phyloP scores from a whole-genome alignment of 352 stramenopile species.

The Pythium guiyangense region DNA sequence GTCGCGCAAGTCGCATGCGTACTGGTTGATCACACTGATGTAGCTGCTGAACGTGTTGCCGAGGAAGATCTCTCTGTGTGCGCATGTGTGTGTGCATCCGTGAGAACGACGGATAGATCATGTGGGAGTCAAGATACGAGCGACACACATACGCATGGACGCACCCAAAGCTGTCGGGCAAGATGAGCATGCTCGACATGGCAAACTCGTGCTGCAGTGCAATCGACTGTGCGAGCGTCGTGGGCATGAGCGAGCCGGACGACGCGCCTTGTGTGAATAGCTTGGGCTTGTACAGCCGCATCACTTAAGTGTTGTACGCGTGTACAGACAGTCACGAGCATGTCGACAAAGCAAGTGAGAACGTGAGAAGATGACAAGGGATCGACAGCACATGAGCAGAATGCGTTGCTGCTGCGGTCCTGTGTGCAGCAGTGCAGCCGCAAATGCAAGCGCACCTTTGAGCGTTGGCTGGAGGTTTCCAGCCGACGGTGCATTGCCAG shows the following conservation, averaged over 20 bases:
- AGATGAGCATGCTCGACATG: constrained; percentile 85
- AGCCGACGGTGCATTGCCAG: neutral
- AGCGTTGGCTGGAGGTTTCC: constrained; percentile 59
- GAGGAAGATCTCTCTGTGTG: constrained; percentile 84
- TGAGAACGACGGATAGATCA: neutral
- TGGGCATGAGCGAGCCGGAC: constrained; percentile 59
- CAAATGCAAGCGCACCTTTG: constrained; percentile 42
- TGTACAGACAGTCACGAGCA: neutral
- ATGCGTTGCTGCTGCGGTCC: neutral
- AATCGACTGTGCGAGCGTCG: constrained; percentile 35
- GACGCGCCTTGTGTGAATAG: constrained; percentile 57
- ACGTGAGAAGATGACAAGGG: neutral
- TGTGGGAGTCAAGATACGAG: neutral
- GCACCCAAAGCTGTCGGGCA: constrained; percentile 89
- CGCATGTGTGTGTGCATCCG: neutral
- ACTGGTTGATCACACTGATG: constrained; percentile 91
- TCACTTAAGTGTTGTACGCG: constrained; percentile 41
- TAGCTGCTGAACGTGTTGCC: constrained; percentile 92
- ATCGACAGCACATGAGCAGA: neutral
- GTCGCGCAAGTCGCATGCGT: constrained; percentile 70
- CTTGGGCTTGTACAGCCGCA: constrained; percentile 90
- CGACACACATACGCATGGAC: neutral
- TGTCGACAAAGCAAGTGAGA: neutral
- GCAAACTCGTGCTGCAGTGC: constrained; percentile 74
- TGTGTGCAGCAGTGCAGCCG: neutral